A percentile compares a stretch with the other conserved stretches of the same genome.
phyloP scores from a whole-genome alignment of 176 grass and related monocot species.

The Tuctoria greenei region DNA sequence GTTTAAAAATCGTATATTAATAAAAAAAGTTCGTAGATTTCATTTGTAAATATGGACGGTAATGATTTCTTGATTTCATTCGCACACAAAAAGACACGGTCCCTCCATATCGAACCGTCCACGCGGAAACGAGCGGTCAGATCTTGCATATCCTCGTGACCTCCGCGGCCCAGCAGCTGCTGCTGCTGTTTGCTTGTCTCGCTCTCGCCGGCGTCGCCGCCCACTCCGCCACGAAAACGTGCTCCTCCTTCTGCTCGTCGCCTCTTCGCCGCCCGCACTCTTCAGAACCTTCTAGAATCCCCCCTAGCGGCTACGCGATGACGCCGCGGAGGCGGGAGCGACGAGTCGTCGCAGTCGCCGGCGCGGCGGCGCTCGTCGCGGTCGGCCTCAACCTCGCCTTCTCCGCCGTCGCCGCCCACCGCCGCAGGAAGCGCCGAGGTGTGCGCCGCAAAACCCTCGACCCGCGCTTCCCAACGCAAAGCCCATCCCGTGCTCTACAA shows the following conservation, averaged over 20 bases:
- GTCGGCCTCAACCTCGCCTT: constrained; percentile 81
- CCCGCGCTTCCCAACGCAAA: background rate
- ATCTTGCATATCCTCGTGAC: constrained; percentile 36
- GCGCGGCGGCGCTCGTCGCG: constrained; percentile 73
- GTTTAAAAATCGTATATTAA: too few relatives aligned
- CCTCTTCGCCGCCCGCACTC: background rate
- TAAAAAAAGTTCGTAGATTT: too few relatives aligned
- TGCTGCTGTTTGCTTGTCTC: background rate
- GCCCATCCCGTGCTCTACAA: background rate
- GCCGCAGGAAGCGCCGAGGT: constrained; percentile 69
- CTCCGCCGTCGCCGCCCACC: constrained; percentile 66
- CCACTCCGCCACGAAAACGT: constrained; percentile 34
- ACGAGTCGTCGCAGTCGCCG: constrained; percentile 48
- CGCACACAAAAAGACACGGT: background rate
- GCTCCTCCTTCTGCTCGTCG: background rate
- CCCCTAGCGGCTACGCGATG: constrained; percentile 40
- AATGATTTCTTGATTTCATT: background rate
- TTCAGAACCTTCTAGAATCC: constrained; percentile 8
- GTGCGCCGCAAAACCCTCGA: constrained; percentile 8
- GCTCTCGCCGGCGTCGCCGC: too few relatives aligned
- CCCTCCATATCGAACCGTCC: constrained; percentile 25
- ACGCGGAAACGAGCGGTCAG: background rate
- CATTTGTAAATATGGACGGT: background rate
- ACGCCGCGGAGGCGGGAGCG: constrained; percentile 50
- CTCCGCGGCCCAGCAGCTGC: constrained; percentile 20